A percentile compares a stretch with the other conserved stretches of the same genome.
Evolutionary conservation across 176 grass and related monocot species (phyloP).

Genomic region (bread wheat (Triticum aestivum)): IWGSC_CS_RefSeq_v2.1 NC_057805.1:500629173-500629672

Average conservation of each 20-base stretch:
- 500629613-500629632: constrained; percentile 31
- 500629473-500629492: constrained; percentile 80
- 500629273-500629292: constrained; percentile 78
- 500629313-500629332: constrained; percentile 77
- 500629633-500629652: constrained; percentile 76
- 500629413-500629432: constrained; percentile 93
- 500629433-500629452: constrained; percentile 74
- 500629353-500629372: neutral
- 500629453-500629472: constrained; percentile 56
- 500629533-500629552: constrained; percentile 60
- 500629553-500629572: constrained; percentile 71
- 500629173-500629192: constrained; percentile 97
- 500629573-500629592: constrained; percentile 84
- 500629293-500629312: constrained; percentile 71
- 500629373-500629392: neutral
- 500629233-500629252: constrained; percentile 87
- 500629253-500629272: constrained; percentile 98
- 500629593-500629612: constrained; percentile 66
- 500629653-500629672: constrained; percentile 73
- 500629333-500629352: neutral
- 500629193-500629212: constrained; percentile 91
- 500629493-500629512: constrained; percentile 54
- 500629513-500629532: constrained; percentile 71
- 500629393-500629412: constrained; percentile 49
- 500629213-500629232: constrained; percentile 95